Evolutionary conservation across 352 stramenopile genomes (phyloP), one percentile per base, ranked within the genome.

Genomic region (Aphanomyces cochlioides): DNA sequence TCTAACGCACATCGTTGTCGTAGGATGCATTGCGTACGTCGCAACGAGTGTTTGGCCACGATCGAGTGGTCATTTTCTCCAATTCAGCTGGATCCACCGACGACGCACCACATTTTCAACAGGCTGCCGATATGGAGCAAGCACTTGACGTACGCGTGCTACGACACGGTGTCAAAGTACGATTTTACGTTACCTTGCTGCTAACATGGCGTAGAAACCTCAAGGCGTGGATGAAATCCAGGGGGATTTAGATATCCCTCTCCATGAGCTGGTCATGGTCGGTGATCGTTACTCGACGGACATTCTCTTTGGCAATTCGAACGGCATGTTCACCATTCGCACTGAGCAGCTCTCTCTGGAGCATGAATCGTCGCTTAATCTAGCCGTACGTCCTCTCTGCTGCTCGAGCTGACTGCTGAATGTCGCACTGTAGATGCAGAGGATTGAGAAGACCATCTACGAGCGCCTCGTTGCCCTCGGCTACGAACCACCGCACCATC

Each of bases 271-370:
- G 37, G 93, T 98, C 63, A 96, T 99, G 80, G 90, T 99, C 57
- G 97, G 97, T 17, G 97, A 99, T 80, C 84, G 97, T 48, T 91
- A 98, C 69, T 92, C 98, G 56, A 99, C 96, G 0, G 97, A 99
- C 81, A 84, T 99, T 53, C 85, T 99, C 12, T 99, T 99, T 79
- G 97, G 96, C 36, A 99, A 99, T 75, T 78, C 98, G 1, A 84
- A 98, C 76, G 87, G 96, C 5, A 92, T 99, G 76, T 78, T 98
- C 36, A 99, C 96, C n/a, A 92, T 99, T 63, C 94, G 98, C 50
- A 98, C 89, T 0, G 79, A 97, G 67, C 92, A 91, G 72, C 87
- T 95, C 43, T 84, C 80, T 1, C 74, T 64, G 15, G 76, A 89
- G 19, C 79, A 76, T 70, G 87, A 95, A 68, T 89, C 69, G 72